Conservation (phyloP, 768 basidiomycete genomes). For the Mycena indigotica region DNA sequence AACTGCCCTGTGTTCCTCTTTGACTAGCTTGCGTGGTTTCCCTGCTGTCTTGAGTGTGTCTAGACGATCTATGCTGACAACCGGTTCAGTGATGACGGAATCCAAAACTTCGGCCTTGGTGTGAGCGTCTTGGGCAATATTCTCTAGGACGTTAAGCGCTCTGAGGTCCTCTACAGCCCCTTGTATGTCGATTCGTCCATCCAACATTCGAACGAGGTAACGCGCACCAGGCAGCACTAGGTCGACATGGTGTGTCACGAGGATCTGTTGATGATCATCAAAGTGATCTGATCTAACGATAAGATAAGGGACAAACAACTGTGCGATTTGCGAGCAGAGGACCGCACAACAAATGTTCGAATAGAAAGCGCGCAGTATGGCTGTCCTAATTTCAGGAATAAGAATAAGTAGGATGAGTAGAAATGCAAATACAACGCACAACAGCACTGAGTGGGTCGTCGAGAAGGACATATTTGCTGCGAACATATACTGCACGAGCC, state of each 20-base stretch:
- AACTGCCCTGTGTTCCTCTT: slow-evolving; percentile 79
- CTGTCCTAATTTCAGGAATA: slow-evolving; percentile 48
- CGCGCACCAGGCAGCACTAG: slow-evolving; percentile 72
- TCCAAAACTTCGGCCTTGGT: slow-evolving; percentile 47
- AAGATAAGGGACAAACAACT: slow-evolving; percentile 41
- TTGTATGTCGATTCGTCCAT: slow-evolving; percentile 76
- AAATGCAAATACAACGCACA: slow-evolving; percentile 44
- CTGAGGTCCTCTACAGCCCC: slow-evolving; percentile 68
- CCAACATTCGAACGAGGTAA: slow-evolving; percentile 76
- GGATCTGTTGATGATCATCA: slow-evolving; percentile 46
- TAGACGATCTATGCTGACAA: slow-evolving; percentile 27
- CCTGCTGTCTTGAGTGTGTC: slow-evolving; percentile 18
- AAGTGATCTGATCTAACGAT: neutral
- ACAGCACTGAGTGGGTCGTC: slow-evolving; percentile 84
- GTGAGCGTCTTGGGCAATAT: slow-evolving; percentile 53
- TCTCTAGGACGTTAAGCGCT: slow-evolving; percentile 59
- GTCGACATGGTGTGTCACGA: slow-evolving; percentile 84
- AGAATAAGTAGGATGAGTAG: neutral
- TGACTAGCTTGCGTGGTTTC: slow-evolving; percentile 70
- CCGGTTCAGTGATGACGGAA: slow-evolving; percentile 27
- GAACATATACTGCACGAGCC: slow-evolving; percentile 78
- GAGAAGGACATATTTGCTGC: slow-evolving; percentile 65
- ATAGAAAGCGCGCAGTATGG: slow-evolving; percentile 63
- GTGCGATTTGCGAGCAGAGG: slow-evolving; percentile 68
- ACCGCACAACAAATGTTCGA: slow-evolving; percentile 65